These are phyloP conservation scores for Adenanthera pavonina DNA, from an alignment of 306 rosid genomes.

Conservation along the genomic window DNA sequence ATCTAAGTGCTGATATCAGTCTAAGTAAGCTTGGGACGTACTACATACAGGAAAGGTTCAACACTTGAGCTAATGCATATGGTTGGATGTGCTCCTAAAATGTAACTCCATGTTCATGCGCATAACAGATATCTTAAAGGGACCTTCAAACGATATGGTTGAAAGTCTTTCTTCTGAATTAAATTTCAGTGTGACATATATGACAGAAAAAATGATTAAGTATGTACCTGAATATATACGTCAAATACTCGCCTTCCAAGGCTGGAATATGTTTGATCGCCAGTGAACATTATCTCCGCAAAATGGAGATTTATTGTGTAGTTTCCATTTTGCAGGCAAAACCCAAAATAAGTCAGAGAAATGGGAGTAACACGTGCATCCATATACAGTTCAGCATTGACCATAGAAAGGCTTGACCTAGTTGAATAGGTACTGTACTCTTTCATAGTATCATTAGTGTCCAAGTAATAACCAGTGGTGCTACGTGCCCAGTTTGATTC, in stretches of 20 bases:
- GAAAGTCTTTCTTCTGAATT: not conserved
- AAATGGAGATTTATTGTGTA: slow-evolving; percentile 55
- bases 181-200: not conserved
- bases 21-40: not conserved
- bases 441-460: not conserved
- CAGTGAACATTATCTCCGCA: slow-evolving; percentile 56
- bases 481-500: slow-evolving; percentile 58
- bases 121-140: not conserved
- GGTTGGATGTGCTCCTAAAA: not conserved
- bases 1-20: not conserved
- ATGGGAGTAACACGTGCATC: slow-evolving; percentile 71
- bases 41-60: not conserved
- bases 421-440: not conserved
- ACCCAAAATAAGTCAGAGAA: slow-evolving; percentile 69
- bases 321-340: slow-evolving; percentile 57
- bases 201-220: not conserved
- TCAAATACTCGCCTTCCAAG: slow-evolving; percentile 64
- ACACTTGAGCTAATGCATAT: not conserved
- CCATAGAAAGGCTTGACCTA: slow-evolving; percentile 5
- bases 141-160: not conserved
- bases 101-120: not conserved
- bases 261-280: slow-evolving; percentile 42
- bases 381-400: slow-evolving; percentile 47
- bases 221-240: slow-evolving; percentile 60
- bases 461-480: slow-evolving; percentile 56